Base-by-base conservation (phyloP, 768 basidiomycete species). In the Lactarius hatsudake region DNA sequence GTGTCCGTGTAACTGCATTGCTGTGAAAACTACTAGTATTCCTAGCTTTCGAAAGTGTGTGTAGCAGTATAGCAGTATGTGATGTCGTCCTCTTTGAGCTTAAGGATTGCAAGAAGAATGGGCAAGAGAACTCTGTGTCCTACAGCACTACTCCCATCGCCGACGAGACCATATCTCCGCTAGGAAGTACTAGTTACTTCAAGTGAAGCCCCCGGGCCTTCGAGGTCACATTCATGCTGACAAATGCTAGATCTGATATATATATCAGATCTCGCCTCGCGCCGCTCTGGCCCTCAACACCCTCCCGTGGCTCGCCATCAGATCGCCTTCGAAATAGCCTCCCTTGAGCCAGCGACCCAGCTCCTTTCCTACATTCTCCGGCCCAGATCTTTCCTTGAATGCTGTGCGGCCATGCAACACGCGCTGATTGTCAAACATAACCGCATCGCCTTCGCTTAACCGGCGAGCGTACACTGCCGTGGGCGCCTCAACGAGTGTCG, bases 291-390 rank as follows among this genome's bases (percentile, higher is more conserved):
- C 74, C 66, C 78, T 78, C 60, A 88, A 72, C 34, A 86, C 78
- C 68, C 90, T 82, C 28, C 81, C 82, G 2, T 85, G 81, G 74
- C 90, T 89, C 66, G 86, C 74, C 63, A 91, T 72, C 10, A 82
- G 76, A 71, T 91, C 90, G 3, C 83, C 86, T 73, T 91, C 89
- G 2, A 91, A 74, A 79, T 84, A 96, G 75, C 83, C 92, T 69
- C 96, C 96, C 77, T 97, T 97, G 62, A 98, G 78, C 96, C 96
- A 97, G 61, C 96, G 78, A 71, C 83, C 87, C 23, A 84, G 84
- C 40, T 82, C 66, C 6, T 73, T 79, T 18, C 74, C 76, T 61
- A 71, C 66, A 12, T 71, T 74, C 30, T 80, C 78, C 4, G 23
- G n/a, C 9, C 32, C 42, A 4, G 42, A 4, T 42, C 34, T n/a